Percentiles rank a stretch among this genome's conserved stretches.
phyloP scores from a whole-genome alignment of 768 basidiomycete species.

The Rhizopogon vesiculosus region DNA sequence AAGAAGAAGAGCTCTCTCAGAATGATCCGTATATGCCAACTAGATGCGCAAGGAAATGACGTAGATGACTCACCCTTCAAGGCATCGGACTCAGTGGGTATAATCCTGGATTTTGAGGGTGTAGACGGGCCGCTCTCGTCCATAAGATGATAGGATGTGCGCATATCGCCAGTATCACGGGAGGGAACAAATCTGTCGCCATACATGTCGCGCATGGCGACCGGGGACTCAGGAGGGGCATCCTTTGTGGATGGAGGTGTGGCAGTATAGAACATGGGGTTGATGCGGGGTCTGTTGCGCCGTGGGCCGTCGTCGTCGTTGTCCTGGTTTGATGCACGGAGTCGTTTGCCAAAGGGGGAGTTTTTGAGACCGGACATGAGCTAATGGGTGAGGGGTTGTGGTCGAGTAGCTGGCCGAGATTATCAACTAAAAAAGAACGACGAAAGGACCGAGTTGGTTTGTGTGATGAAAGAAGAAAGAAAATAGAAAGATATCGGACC shows the following conservation, averaged over 20 bases:
- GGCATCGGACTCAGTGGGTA: conserved; percentile 71
- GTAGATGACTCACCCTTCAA: conserved; percentile 53
- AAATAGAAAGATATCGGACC: too few species aligned
- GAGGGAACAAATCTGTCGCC: conserved; percentile 63
- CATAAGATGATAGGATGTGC: conserved; percentile 58
- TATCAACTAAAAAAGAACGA: too few species aligned
- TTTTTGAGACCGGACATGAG: conserved; percentile 76
- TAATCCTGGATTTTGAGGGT: conserved; percentile 56
- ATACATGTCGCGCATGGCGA: conserved; percentile 33
- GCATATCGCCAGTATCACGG: conserved; percentile 54
- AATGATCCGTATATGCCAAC: too few species aligned
- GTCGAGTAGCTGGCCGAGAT: not conserved
- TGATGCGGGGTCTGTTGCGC: conserved; percentile 46
- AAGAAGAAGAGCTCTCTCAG: too few species aligned
- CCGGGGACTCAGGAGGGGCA: conserved; percentile 41
- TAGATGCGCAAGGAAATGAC: too few species aligned
- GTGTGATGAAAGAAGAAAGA: too few species aligned
- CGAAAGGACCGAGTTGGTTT: too few species aligned
- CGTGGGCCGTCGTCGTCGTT: conserved; percentile 48
- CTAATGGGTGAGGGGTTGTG: not conserved
- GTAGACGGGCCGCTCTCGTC: conserved; percentile 52
- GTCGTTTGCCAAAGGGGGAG: conserved; percentile 78
- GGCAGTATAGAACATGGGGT: conserved; percentile 45
- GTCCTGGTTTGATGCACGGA: conserved; percentile 69
- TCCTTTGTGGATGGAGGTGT: conserved; percentile 47